Evolutionary conservation across 2,329 filamentous ascomycete species (phyloP), one percentile per base, ranked within the genome.

Genomic region (Epichloe gansuensis): DNA sequence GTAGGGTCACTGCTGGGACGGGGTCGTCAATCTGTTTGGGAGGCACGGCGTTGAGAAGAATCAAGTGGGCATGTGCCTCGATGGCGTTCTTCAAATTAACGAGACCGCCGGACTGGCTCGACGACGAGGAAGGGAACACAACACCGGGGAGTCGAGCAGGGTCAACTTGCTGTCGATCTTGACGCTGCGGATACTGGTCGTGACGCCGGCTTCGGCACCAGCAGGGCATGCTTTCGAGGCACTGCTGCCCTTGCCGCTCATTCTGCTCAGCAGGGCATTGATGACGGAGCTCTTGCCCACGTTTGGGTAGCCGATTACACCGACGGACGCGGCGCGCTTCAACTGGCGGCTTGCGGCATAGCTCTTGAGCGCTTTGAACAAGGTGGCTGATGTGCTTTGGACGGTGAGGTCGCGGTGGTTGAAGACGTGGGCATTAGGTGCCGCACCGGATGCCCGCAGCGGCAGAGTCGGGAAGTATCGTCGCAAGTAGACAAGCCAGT

Each of bases 221-320:
- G 88, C 86, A 1, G 91, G 91, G 67, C 90, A 95, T 44, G 88
- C 86, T 56, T 65, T 70, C 38, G 77, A 75, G 60, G 78, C 73
- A 59, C 69, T 67, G 45, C 72, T 72, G 39, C 80, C 80, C 63
- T 80, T 82, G 53, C 82, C 78, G 58, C 85, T 81, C 60, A 95
- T 75, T 39, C 88, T 81, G 39, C 86, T 83, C 21, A 89, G 85
- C 52, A 96, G 82, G 15, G 90, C 88, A 68, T 96, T 96, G 77
- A 96, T 95, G 62, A 96, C 89, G 49, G 90, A 95, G 31, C 89
- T 95, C 75, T 96, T 96, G 66, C 91, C 91, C 55, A 95, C 91
- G 67, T 96, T 96, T 62, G 91, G 91, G 68, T 95, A 96, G 31
- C 91, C 91, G 61, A 96, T 94, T 56, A 96, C 88, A 58, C 91